phyloP scores from a whole-genome alignment of 2,329 filamentous ascomycete genomes.

The Trichoderma sp. region DNA sequence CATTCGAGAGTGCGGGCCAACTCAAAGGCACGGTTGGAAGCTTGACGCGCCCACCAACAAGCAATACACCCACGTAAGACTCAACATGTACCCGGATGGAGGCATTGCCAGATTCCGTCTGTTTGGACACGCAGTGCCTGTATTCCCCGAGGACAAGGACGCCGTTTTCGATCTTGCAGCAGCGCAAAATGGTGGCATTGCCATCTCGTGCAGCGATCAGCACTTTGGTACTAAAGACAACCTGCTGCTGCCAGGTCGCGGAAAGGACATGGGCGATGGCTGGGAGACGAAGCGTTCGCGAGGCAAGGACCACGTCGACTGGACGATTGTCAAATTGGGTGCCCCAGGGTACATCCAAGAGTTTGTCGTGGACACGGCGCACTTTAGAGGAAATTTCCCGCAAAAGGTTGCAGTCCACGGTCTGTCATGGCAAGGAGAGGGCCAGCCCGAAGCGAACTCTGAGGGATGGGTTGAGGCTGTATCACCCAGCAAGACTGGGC shows the following conservation, averaged over 20 bases:
- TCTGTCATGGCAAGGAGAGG: slow-evolving; percentile 52
- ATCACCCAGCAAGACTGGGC: slow-evolving; percentile 63
- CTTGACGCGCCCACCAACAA: slow-evolving; percentile 57
- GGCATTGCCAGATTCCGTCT: slow-evolving; percentile 79
- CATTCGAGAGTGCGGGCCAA: slow-evolving; percentile 70
- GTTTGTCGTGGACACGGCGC: slow-evolving; percentile 74
- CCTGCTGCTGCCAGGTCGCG: slow-evolving; percentile 72
- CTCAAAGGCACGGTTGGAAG: slow-evolving; percentile 70
- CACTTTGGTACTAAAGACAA: slow-evolving; percentile 83
- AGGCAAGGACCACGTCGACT: slow-evolving; percentile 70
- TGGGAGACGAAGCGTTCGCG: slow-evolving; percentile 81
- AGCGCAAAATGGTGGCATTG: slow-evolving; percentile 74
- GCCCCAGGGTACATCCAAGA: slow-evolving; percentile 61
- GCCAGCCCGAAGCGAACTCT: slow-evolving; percentile 55
- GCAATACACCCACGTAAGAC: slow-evolving; percentile 73
- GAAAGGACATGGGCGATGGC: slow-evolving; percentile 82
- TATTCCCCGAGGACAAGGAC: slow-evolving; percentile 65
- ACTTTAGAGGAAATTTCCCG: slow-evolving; percentile 81
- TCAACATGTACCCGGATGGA: slow-evolving; percentile 84
- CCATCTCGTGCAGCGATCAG: slow-evolving; percentile 74
- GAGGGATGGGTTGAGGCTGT: slow-evolving; percentile 65
- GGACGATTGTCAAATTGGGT: slow-evolving; percentile 74
- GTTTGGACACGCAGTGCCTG: slow-evolving; percentile 71
- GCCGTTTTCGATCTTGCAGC: slow-evolving; percentile 73
- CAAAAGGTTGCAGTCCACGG: slow-evolving; percentile 69